Conservation (phyloP, 1,284 basidiomycete genomes). For the Irpex sp. region DNA sequence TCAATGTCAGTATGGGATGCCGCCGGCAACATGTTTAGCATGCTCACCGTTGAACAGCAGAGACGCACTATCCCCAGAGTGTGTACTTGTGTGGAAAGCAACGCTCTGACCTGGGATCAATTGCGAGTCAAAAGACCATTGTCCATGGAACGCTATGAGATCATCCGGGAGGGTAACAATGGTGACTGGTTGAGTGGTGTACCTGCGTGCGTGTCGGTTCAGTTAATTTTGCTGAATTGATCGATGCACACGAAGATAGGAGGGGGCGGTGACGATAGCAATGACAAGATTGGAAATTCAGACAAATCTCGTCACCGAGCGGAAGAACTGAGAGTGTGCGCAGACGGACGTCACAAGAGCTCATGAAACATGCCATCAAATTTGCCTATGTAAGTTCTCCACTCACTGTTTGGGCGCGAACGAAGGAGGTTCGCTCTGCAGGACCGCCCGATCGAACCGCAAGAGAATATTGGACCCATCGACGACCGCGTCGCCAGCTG, state of each 20-base stretch:
- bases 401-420: slow-evolving; percentile 7
- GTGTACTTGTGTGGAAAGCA: slow-evolving; percentile 16
- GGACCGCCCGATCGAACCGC: slow-evolving; percentile 16
- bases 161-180: slow-evolving; percentile 19
- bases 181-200: slow-evolving; percentile 12
- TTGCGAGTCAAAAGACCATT: slow-evolving; percentile 24
- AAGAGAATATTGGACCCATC: slow-evolving; percentile 6
- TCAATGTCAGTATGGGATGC: slow-evolving; percentile 15
- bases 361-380: neutral
- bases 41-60: slow-evolving; percentile 17
- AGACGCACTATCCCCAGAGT: slow-evolving; percentile 16
- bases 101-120: slow-evolving; percentile 20
- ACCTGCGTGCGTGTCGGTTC: slow-evolving; percentile 2
- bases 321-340: neutral
- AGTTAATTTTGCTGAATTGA: neutral
- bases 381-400: neutral
- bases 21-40: neutral
- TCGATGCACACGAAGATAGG: neutral
- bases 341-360: neutral
- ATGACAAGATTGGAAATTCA: neutral
- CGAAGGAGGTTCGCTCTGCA: slow-evolving; percentile 9
- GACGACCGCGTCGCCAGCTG: neutral
- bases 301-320: neutral
- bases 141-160: slow-evolving; percentile 23
- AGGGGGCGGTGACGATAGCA: neutral